Conservation (phyloP, 257 asterid genomes). For the Striga asiatica region DNA sequence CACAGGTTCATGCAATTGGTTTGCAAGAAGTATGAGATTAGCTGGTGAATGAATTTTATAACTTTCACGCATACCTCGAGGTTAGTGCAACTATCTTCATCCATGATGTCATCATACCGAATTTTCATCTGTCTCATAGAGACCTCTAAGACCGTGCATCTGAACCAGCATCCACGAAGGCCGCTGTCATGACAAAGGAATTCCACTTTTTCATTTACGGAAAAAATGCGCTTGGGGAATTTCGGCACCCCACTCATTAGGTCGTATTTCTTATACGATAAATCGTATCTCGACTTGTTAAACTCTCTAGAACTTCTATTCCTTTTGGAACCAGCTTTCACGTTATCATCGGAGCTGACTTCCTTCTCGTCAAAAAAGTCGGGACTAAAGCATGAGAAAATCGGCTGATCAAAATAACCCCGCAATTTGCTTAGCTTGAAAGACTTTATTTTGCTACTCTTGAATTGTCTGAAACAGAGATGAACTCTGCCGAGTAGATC, state of each 20-base stretch:
- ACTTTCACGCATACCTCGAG: slow-evolving; percentile 50
- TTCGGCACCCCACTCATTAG: slow-evolving; percentile 24
- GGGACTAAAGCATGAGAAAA: slow-evolving; percentile 85
- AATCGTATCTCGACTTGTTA: slow-evolving; percentile 34
- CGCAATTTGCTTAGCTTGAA: slow-evolving; percentile 70
- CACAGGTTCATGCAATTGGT: too few relatives aligned
- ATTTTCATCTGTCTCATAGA: slow-evolving; percentile 57
- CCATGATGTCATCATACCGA: slow-evolving; percentile 61
- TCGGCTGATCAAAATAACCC: slow-evolving; percentile 71
- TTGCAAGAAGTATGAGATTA: too few relatives aligned
- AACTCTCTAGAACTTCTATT: slow-evolving; percentile 42
- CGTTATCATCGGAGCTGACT: slow-evolving; percentile 59
- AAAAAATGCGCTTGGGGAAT: slow-evolving; percentile 25
- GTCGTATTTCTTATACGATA: slow-evolving; percentile 35
- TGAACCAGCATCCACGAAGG: slow-evolving; percentile 97
- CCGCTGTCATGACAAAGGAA: slow-evolving; percentile 94
- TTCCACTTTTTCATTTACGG: slow-evolving; percentile 59
- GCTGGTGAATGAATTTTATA: too few relatives aligned
- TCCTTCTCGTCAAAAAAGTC: slow-evolving; percentile 89
- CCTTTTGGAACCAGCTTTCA: slow-evolving; percentile 66
- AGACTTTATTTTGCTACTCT: slow-evolving; percentile 67
- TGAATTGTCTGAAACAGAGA: slow-evolving; percentile 82
- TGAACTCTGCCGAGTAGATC: slow-evolving; percentile 63
- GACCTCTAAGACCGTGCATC: slow-evolving; percentile 59
- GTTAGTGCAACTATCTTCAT: slow-evolving; percentile 52